phyloP scores from a whole-genome alignment of 371 early-diverging fungal genomes.

The Mortierella sp. region DNA sequence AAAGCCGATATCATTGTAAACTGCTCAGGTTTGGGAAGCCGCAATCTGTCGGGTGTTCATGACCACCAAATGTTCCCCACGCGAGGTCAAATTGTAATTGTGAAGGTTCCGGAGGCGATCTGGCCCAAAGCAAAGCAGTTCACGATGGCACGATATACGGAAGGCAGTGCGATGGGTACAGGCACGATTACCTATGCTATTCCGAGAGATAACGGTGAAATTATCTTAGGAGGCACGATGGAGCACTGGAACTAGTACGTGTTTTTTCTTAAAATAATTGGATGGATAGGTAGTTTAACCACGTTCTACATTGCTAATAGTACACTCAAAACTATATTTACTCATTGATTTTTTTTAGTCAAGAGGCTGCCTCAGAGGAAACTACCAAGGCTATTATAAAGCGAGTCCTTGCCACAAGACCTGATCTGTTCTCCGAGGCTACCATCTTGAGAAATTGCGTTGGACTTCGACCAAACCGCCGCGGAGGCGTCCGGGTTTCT shows the following conservation, averaged over 20 bases:
- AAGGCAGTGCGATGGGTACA: conserved; percentile 49
- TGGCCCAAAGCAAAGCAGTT: conserved; percentile 59
- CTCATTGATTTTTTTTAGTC: conserved; percentile 27
- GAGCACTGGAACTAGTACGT: conserved; percentile 73
- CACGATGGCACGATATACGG: conserved; percentile 49
- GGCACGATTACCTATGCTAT: conserved; percentile 78
- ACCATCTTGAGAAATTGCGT: conserved; percentile 70
- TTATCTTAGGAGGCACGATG: conserved; percentile 83
- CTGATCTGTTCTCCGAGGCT: conserved; percentile 58
- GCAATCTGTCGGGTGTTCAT: conserved; percentile 74
- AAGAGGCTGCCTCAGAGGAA: conserved; percentile 41
- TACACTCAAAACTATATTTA: not conserved
- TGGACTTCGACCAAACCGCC: conserved; percentile 80
- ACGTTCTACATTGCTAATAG: not conserved
- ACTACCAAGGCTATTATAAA: conserved; percentile 64
- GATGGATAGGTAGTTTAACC: not conserved
- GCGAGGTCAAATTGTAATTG: conserved; percentile 84
- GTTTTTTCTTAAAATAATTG: not conserved
- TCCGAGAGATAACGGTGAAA: conserved; percentile 83
- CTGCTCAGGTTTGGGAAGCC: conserved; percentile 80
- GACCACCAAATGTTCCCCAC: conserved; percentile 77
- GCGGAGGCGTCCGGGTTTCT: conserved; percentile 78
- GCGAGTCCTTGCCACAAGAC: conserved; percentile 51
- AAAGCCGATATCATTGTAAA: conserved; percentile 74
- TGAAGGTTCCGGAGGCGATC: conserved; percentile 67